Percentiles rank a stretch among this genome's conserved stretches.
These are phyloP conservation scores for Aspergillus viridinutans DNA, from an alignment of 2,329 filamentous ascomycete species.

Conservation along the genomic window DNA sequence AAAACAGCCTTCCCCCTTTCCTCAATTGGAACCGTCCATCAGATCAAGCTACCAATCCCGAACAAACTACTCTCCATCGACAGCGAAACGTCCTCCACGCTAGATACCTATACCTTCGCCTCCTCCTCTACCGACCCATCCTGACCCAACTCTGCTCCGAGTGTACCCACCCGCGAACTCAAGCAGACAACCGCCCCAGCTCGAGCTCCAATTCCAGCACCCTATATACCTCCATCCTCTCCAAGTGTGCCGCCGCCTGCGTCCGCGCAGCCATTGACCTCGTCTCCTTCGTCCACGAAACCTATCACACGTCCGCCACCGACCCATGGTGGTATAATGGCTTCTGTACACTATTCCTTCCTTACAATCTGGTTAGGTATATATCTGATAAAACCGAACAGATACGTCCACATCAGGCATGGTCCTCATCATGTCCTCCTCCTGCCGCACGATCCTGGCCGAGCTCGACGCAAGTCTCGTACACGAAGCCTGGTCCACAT, in stretches of 20 bases:
- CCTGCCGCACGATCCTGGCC: slow-evolving; percentile 17
- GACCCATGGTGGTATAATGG: slow-evolving; percentile 40
- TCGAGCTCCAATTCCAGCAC: neutral
- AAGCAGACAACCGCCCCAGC: neutral
- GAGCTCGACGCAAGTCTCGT: slow-evolving; percentile 16
- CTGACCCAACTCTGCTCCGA: slow-evolving; percentile 32
- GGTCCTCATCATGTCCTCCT: slow-evolving; percentile 29
- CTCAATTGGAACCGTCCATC: slow-evolving; percentile 20
- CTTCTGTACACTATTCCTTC: slow-evolving; percentile 28
- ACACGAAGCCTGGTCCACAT: slow-evolving; percentile 24
- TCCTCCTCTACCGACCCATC: slow-evolving; percentile 32
- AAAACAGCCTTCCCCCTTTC: slow-evolving; percentile 19
- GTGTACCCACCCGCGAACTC: too few species aligned
- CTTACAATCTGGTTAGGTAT: neutral
- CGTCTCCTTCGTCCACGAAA: slow-evolving; percentile 26
- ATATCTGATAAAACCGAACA: slow-evolving; percentile 3
- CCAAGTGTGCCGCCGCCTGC: slow-evolving; percentile 30
- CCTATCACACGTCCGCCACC: slow-evolving; percentile 21
- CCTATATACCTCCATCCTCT: neutral
- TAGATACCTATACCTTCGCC: slow-evolving; percentile 32
- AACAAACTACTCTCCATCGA: slow-evolving; percentile 14
- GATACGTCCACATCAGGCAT: slow-evolving; percentile 30
- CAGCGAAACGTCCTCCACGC: slow-evolving; percentile 29
- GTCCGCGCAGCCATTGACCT: slow-evolving; percentile 29
- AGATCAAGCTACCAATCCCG: neutral